Percentiles rank a stretch among this genome's conserved stretches.
These are phyloP conservation scores for Mycena polygramma DNA, from an alignment of 768 basidiomycete genomes.

Conservation along the genomic window DNA sequence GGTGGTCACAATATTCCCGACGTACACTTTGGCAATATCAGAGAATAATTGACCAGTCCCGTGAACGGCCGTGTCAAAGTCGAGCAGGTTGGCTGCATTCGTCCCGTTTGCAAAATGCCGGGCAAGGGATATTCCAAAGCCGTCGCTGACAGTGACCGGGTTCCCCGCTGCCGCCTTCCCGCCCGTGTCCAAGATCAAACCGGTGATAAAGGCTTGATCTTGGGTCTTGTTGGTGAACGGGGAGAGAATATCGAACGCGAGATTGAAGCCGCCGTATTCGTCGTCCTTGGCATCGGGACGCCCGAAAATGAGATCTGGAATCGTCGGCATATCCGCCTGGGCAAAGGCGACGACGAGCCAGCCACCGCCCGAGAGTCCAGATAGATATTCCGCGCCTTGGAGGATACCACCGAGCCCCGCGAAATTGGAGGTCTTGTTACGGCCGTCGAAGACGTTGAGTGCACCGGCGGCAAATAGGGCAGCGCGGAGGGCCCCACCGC, in stretches of 20 bases:
- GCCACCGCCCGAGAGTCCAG: constrained; percentile 62
- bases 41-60: constrained; percentile 53
- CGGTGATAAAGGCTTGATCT: constrained; percentile 38
- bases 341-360: constrained; percentile 56
- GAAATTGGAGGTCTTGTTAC: constrained; percentile 56
- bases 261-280: constrained; percentile 53
- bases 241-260: constrained; percentile 40
- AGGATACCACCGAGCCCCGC: constrained; percentile 63
- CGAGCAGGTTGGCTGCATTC: constrained; percentile 40
- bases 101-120: constrained; percentile 49
- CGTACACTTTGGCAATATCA: constrained; percentile 49
- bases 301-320: constrained; percentile 53
- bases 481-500: constrained; percentile 70
- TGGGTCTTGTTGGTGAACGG: constrained; percentile 41
- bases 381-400: constrained; percentile 63
- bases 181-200: constrained; percentile 43
- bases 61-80: constrained; percentile 45
- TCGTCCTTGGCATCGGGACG: constrained; percentile 30
- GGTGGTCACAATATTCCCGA: constrained; percentile 4
- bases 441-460: constrained; percentile 58
- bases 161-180: constrained; percentile 51
- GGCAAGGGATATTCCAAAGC: constrained; percentile 32
- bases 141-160: constrained; percentile 27
- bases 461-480: constrained; percentile 66
- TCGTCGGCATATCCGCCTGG: constrained; percentile 55